Percentiles rank a stretch among this genome's conserved stretches.
phyloP scores from a whole-genome alignment of 345 rosid species.

The Toxicodendron radicans region DNA sequence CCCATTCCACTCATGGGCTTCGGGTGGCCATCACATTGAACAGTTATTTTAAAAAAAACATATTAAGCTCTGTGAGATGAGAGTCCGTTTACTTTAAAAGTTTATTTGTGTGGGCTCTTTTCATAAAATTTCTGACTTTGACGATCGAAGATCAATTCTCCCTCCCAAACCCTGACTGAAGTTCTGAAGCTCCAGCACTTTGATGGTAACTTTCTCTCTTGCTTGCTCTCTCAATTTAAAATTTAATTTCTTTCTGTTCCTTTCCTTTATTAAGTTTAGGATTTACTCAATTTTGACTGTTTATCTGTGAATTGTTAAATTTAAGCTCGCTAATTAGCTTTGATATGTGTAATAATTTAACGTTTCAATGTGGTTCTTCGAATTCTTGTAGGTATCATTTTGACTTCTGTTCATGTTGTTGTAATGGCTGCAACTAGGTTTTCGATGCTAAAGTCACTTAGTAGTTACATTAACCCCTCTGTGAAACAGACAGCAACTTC shows the following conservation, averaged over 20 bases:
- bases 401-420: constrained; percentile 11
- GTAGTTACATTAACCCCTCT: constrained; percentile 27
- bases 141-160: background rate
- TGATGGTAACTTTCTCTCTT: background rate
- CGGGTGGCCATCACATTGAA: too few species aligned
- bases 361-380: constrained; percentile 9
- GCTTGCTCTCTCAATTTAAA: background rate
- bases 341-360: background rate
- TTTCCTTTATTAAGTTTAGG: background rate
- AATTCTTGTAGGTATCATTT: constrained; percentile 5
- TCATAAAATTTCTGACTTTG: too few species aligned
- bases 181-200: background rate
- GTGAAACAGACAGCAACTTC: constrained; percentile 12
- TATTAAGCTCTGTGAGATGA: too few species aligned
- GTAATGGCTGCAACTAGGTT: constrained; percentile 52
- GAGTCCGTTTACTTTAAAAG: too few species aligned
- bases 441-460: constrained; percentile 37
- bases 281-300: background rate
- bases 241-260: background rate
- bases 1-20: too few species aligned
- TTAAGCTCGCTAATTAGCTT: background rate
- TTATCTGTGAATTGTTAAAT: background rate
- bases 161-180: background rate
- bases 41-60: too few species aligned
- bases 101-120: too few species aligned